Evolutionary conservation across 768 basidiomycete species (phyloP).

Genomic region (Tricholoma bakamatsutake): DNA sequence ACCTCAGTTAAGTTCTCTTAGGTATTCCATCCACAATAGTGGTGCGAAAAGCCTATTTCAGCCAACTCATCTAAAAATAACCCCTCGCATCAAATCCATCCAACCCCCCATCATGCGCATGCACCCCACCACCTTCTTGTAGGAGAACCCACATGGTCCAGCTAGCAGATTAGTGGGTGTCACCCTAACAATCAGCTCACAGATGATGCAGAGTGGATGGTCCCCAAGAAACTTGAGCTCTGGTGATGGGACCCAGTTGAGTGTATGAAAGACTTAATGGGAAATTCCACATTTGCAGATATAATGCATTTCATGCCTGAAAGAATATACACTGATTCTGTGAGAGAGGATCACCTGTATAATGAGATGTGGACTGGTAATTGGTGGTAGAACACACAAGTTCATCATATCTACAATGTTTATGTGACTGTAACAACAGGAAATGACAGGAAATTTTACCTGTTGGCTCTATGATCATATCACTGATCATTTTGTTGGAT

Average conservation of each 20-base stretch:
- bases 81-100: no score
- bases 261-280: neutral
- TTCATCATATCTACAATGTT: constrained; percentile 1
- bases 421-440: neutral
- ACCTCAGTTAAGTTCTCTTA: no score
- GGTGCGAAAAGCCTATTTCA: no score
- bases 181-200: no score
- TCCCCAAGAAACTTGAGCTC: neutral
- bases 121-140: no score
- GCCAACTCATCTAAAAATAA: no score
- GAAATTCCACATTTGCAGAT: neutral
- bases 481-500: constrained; percentile 9
- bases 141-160: no score
- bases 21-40: no score
- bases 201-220: neutral
- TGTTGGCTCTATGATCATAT: constrained; percentile 3
- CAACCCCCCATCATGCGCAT: no score
- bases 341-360: neutral
- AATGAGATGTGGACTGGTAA: constrained; percentile 11
- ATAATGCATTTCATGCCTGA: neutral
- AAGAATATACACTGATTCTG: neutral
- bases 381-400: constrained; percentile 17
- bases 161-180: no score
- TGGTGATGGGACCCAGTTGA: neutral
- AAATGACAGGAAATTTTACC: constrained; percentile 17